Percentiles rank a stretch among this genome's conserved stretches.
Conservation (phyloP, 805 yeast genomes). For the Ogataea minuta region DNA sequence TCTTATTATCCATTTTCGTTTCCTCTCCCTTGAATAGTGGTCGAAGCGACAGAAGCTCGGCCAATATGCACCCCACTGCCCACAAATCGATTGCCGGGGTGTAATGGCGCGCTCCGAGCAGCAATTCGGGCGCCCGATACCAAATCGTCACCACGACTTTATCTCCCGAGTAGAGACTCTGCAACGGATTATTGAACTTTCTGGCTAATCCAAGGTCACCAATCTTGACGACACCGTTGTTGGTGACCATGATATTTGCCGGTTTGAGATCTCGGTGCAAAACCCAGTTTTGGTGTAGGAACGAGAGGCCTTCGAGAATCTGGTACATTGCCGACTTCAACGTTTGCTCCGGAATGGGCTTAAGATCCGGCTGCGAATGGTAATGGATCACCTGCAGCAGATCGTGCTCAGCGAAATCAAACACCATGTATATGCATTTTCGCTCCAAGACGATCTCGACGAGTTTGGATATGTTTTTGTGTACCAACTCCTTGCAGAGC, state of each 20-base stretch:
- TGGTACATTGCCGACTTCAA: slow-evolving; percentile 90
- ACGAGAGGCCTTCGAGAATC: slow-evolving; percentile 85
- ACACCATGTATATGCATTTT: slow-evolving; percentile 89
- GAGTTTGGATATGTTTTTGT: slow-evolving; percentile 75
- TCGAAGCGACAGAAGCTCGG: slow-evolving; percentile 81
- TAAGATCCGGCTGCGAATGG: slow-evolving; percentile 86
- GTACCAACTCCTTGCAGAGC: slow-evolving; percentile 79
- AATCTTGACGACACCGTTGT: slow-evolving; percentile 86
- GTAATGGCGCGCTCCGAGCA: slow-evolving; percentile 89
- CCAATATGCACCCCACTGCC: slow-evolving; percentile 95
- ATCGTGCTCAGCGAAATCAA: slow-evolving; percentile 96
- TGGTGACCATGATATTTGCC: slow-evolving; percentile 94
- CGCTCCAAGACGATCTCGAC: slow-evolving; percentile 84
- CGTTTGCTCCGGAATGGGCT: slow-evolving; percentile 73
- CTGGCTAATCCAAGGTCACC: slow-evolving; percentile 95
- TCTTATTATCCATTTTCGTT: slow-evolving; percentile 90
- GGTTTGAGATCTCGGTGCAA: slow-evolving; percentile 95
- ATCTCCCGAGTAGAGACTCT: slow-evolving; percentile 85
- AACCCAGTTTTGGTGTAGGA: slow-evolving; percentile 93
- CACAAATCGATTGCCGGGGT: slow-evolving; percentile 91
- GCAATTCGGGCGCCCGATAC: slow-evolving; percentile 92
- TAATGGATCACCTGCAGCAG: slow-evolving; percentile 88
- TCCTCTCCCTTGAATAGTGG: slow-evolving; percentile 98
- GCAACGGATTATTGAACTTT: slow-evolving; percentile 81
- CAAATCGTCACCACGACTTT: slow-evolving; percentile 96